Evolutionary conservation across 2,329 filamentous ascomycete genomes (phyloP).

Genomic region (Fusarium sp.): DNA sequence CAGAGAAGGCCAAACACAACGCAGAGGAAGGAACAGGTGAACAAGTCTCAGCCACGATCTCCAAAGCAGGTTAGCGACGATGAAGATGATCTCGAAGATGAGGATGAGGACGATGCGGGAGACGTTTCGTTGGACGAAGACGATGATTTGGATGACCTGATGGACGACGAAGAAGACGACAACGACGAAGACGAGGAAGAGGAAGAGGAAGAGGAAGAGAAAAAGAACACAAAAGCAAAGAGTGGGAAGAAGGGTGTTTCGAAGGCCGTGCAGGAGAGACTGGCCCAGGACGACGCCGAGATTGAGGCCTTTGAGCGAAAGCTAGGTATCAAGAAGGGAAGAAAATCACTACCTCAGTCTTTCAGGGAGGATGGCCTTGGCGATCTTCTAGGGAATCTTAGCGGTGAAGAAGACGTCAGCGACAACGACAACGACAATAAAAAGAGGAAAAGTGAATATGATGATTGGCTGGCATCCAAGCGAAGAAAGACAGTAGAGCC

Average conservation of each 20-base stretch:
- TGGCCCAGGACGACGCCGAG: constrained; percentile 86
- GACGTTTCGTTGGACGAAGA: constrained; percentile 34
- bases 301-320: constrained; percentile 90
- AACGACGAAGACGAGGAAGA: constrained; percentile 30
- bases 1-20: constrained; percentile 11
- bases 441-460: constrained; percentile 68
- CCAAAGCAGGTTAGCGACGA: constrained; percentile 18
- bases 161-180: constrained; percentile 36
- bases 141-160: constrained; percentile 41
- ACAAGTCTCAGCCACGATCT: constrained; percentile 2
- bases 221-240: constrained; percentile 45
- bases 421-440: constrained; percentile 65
- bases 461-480: constrained; percentile 70
- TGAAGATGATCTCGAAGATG: constrained; percentile 28
- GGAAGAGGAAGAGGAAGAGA: constrained; percentile 25
- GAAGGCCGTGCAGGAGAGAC: constrained; percentile 56
- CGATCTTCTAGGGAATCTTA: constrained; percentile 76
- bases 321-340: constrained; percentile 80
- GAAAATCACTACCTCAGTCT: constrained; percentile 76
- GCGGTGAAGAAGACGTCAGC: constrained; percentile 52
- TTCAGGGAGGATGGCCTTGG: constrained; percentile 87
- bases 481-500: constrained; percentile 57
- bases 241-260: constrained; percentile 38
- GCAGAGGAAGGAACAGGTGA: constrained; percentile 1
- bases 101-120: constrained; percentile 4